Conservation (phyloP, 805 yeast species). For the Lachancea sp. region DNA sequence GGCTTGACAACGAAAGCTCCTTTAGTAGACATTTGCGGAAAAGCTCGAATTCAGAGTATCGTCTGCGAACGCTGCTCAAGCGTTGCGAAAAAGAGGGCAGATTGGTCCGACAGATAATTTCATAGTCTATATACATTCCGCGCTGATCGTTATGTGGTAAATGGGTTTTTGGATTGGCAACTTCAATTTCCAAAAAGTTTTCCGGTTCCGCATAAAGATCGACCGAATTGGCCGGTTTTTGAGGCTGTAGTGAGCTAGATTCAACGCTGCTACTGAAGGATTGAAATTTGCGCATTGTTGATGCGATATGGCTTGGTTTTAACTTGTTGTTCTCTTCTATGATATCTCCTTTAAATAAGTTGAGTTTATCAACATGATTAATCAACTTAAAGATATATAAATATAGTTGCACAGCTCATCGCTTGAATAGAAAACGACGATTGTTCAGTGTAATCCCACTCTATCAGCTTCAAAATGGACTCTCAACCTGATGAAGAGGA, state of each 20-base stretch:
- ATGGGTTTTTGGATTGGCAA: slow-evolving; percentile 35
- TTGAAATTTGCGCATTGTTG: slow-evolving; percentile 22
- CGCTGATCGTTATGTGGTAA: slow-evolving; percentile 33
- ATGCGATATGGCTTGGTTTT: neutral
- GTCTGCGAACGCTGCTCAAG: slow-evolving; percentile 63
- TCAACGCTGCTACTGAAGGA: slow-evolving; percentile 27
- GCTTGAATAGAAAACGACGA: neutral
- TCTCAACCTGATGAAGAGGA: slow-evolving; percentile 29
- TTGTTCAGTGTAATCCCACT: neutral
- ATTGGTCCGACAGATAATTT: slow-evolving; percentile 82
- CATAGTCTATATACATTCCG: slow-evolving; percentile 85
- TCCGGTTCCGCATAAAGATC: slow-evolving; percentile 93
- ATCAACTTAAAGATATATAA: neutral
- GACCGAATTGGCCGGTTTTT: slow-evolving; percentile 38
- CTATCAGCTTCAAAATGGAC: neutral
- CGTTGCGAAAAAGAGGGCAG: slow-evolving; percentile 76
- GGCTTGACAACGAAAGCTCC: slow-evolving; percentile 48
- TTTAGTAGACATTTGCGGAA: slow-evolving; percentile 67
- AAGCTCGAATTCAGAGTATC: slow-evolving; percentile 85
- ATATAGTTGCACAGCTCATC: neutral
- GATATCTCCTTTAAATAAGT: too few species aligned
- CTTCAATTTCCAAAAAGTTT: slow-evolving; percentile 87
- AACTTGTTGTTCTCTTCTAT: neutral
- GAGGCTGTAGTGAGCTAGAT: slow-evolving; percentile 18
- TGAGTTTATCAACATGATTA: neutral